Percentiles rank a stretch among this genome's conserved stretches.
Evolutionary conservation across 371 early-diverging fungal genomes (phyloP).

Genomic region (Synchytrium microbalum): DNA sequence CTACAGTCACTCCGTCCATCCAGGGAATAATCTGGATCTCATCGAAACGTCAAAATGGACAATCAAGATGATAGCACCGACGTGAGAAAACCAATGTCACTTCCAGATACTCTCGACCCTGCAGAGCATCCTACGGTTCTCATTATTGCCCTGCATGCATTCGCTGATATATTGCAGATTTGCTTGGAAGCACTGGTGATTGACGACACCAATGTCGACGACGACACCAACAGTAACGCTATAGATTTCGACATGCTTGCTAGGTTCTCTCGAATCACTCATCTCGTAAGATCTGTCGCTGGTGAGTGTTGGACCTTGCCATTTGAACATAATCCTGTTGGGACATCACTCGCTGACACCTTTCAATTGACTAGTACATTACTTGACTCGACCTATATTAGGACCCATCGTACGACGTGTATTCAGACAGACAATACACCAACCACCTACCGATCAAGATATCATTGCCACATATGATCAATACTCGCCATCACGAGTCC

Average conservation of each 20-base stretch:
- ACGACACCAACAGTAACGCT: not conserved
- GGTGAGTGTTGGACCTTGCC: too few species aligned
- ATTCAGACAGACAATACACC: not conserved
- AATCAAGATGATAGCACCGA: not conserved
- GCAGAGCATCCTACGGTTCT: not conserved
- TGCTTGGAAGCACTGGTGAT: not conserved
- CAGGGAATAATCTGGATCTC: not conserved
- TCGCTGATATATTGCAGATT: not conserved
- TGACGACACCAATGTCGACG: not conserved
- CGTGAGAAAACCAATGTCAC: not conserved
- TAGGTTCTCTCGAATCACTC: not conserved
- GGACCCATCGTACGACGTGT: too few species aligned
- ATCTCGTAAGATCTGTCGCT: not conserved
- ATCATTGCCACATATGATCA: too few species aligned
- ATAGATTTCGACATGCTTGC: not conserved
- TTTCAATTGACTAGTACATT: too few species aligned
- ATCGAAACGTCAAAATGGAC: not conserved
- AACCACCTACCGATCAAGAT: not conserved
- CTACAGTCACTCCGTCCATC: not conserved
- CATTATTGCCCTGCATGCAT: not conserved
- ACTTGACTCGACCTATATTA: too few species aligned
- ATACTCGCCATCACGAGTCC: not conserved
- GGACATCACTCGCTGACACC: too few species aligned
- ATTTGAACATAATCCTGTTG: too few species aligned
- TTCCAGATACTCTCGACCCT: not conserved